Evolutionary conservation across 2,329 filamentous ascomycete species (phyloP).

Genomic region (Diplodia corticola): DNA sequence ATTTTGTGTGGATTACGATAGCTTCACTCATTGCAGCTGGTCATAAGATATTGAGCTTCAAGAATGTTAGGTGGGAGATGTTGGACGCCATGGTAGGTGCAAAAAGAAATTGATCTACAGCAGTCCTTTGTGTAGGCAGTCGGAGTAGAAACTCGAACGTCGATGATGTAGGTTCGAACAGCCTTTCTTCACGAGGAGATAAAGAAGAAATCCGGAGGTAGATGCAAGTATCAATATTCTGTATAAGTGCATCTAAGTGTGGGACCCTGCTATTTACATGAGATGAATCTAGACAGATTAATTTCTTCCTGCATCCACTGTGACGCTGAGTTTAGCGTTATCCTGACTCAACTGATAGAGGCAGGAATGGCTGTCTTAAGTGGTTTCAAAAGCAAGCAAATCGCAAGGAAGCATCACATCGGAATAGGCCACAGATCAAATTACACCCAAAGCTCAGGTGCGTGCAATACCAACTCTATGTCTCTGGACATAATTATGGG

Average conservation of each 20-base stretch:
- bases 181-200: too few species aligned
- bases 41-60: background rate
- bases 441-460: background rate
- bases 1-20: conserved; percentile 25
- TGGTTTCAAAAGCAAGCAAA: background rate
- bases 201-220: too few species aligned
- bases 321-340: background rate
- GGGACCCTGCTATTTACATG: too few species aligned
- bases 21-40: conserved; percentile 31
- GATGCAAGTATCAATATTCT: too few species aligned
- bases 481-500: background rate
- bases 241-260: too few species aligned
- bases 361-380: background rate
- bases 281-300: too few species aligned
- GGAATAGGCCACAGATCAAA: background rate
- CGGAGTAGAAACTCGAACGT: too few species aligned
- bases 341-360: conserved; percentile 4
- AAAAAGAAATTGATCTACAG: too few species aligned
- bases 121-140: too few species aligned
- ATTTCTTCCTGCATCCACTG: too few species aligned
- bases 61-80: background rate
- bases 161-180: too few species aligned
- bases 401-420: background rate
- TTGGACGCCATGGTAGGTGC: too few species aligned
- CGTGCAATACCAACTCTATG: background rate